These are phyloP conservation scores for Populus ilicifolia DNA, from an alignment of 345 rosid genomes.

Conservation along the genomic window DNA sequence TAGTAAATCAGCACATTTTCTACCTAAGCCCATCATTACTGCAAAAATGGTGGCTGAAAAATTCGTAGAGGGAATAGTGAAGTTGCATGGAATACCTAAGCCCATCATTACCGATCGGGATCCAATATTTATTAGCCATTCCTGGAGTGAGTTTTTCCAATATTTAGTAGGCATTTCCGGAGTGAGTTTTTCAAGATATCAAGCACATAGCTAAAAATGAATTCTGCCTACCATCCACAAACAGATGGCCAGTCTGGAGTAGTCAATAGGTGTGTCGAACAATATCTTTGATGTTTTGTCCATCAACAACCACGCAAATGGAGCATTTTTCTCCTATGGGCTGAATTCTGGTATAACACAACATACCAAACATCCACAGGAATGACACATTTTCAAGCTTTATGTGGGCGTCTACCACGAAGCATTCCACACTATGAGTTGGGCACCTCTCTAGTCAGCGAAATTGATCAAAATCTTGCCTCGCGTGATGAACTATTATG, in stretches of 20 bases:
- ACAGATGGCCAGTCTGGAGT: not conserved
- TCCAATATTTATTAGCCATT: not conserved
- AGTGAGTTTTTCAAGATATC: not conserved
- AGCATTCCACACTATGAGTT: not conserved
- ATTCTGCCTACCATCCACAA: not conserved
- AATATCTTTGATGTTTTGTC: not conserved
- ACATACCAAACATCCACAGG: not conserved
- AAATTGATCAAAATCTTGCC: not conserved
- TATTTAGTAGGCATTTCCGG: not conserved
- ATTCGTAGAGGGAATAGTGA: no score
- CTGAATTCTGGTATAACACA: not conserved
- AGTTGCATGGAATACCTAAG: not conserved
- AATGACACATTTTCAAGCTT: not conserved
- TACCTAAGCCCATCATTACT: no score
- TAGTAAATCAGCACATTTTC: no score
- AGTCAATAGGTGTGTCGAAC: not conserved
- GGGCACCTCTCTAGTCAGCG: not conserved
- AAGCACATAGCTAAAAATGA: not conserved
- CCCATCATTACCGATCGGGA: not conserved
- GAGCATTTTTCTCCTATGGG: not conserved
- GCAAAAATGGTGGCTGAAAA: no score
- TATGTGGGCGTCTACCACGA: not conserved
- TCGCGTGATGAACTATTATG: not conserved
- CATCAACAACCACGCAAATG: not conserved
- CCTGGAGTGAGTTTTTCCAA: not conserved